Evolutionary conservation across 1,284 basidiomycete species (phyloP).

Genomic region (Ceraceosorus guamensis): DNA sequence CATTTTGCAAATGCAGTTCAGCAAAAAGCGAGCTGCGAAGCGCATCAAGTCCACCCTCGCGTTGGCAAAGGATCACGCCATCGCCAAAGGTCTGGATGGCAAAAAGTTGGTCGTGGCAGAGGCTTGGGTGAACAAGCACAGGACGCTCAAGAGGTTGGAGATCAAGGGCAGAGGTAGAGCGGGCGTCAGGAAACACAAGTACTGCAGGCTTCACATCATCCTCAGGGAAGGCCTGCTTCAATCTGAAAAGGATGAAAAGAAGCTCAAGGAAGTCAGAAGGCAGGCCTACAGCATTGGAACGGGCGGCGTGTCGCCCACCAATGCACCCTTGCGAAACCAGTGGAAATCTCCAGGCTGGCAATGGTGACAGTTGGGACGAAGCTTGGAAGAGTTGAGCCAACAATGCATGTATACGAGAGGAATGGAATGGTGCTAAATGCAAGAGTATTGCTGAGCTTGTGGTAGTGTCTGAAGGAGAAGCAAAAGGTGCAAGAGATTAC

Average conservation of each 20-base stretch:
- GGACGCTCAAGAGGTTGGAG: slow-evolving; percentile 64
- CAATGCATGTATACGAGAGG: background rate
- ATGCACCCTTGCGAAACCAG: slow-evolving; percentile 31
- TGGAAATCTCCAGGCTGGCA: slow-evolving; percentile 43
- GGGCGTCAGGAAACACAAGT: slow-evolving; percentile 71
- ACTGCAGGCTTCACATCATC: slow-evolving; percentile 69
- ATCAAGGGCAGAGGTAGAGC: slow-evolving; percentile 74
- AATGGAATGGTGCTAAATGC: background rate
- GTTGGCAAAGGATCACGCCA: slow-evolving; percentile 78
- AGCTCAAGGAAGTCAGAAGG: slow-evolving; percentile 62
- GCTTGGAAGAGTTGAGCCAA: background rate
- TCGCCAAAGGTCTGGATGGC: slow-evolving; percentile 68
- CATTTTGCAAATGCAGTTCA: slow-evolving; percentile 92
- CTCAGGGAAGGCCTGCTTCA: slow-evolving; percentile 75
- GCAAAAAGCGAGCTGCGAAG: slow-evolving; percentile 75
- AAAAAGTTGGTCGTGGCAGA: slow-evolving; percentile 76
- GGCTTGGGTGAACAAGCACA: slow-evolving; percentile 87
- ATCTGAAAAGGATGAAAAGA: slow-evolving; percentile 62
- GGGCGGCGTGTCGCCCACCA: slow-evolving; percentile 33
- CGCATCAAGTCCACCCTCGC: slow-evolving; percentile 82
- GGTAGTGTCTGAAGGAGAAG: background rate
- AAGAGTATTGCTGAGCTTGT: background rate
- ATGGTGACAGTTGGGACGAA: slow-evolving; percentile 19
- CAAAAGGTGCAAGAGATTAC: background rate
- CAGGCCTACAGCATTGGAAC: slow-evolving; percentile 70